Base-by-base conservation (phyloP, 1,284 basidiomycete genomes). In the Rhodotorula sp. region DNA sequence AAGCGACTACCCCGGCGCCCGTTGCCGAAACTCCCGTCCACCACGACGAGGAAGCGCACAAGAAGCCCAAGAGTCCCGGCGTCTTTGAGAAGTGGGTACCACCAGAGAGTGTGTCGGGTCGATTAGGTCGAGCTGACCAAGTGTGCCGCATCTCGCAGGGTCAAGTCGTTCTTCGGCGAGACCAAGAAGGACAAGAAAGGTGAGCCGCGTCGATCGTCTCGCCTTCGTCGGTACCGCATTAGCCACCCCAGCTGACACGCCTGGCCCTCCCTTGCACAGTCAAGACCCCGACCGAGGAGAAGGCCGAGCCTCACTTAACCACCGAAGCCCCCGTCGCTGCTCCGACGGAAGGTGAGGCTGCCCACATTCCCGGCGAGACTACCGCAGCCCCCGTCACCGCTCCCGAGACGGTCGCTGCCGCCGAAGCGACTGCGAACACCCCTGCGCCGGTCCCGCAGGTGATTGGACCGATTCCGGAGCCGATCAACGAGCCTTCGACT, bases 381-480 rank as follows among this genome's bases (percentile, higher is more conserved):
- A 44, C 49, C 42, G 56, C 48, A 29, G 48, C 53, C 20, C 20
- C 55, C 26, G 54, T 57, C 53, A 63, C 60, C 45, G 66, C 62
- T 7, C 69, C 69, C 20, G 66, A 71, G 51, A 33, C 69, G 7
- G 69, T 71, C 30, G 66, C 69, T 14, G 18, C 49, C 17, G 60
- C 59, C 44, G 56, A 65, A 26, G 70, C 63, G 1, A 2, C 48
- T 7, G 55, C 61, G 15, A 42, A 60, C 20, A 66, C 62, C 48
- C 46, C 71, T 15, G 73, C 71, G 6, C 70, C 73, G 10, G 69
- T 76, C 37, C 72, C 73, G 20, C 73, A 76, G 60, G 66, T 76
- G 46, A 62, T 76, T 60, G 67, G 70, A 33, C 66, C 70, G 24
- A 29, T 49, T 29, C 17, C 20, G 6, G 22, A 37, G 33, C 42